Conservation (phyloP, 257 asterid species). For the Craterostigma plantagineum region DNA sequence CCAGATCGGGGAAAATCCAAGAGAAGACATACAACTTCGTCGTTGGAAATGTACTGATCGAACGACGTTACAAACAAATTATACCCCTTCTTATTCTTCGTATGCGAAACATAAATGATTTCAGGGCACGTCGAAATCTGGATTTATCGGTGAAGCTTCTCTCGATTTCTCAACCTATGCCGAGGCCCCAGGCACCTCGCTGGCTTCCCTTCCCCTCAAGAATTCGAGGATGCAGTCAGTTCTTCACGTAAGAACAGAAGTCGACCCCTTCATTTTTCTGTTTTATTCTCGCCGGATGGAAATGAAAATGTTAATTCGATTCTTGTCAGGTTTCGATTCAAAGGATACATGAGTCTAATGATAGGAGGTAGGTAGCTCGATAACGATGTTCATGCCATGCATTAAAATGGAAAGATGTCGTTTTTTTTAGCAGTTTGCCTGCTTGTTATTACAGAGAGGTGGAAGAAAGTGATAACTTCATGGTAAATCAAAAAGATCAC, state of each 20-base stretch:
- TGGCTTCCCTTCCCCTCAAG: constrained; percentile 72
- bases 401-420: no score
- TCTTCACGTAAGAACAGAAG: constrained; percentile 47
- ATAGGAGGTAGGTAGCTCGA: no score
- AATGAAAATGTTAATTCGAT: constrained; percentile 1
- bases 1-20: constrained; percentile 71
- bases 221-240: constrained; percentile 51
- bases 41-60: constrained; percentile 54
- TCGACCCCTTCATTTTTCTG: neutral
- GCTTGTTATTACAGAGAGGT: constrained; percentile 43
- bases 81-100: constrained; percentile 16
- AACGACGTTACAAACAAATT: constrained; percentile 7
- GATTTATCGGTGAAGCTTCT: constrained; percentile 73
- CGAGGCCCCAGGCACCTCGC: constrained; percentile 46
- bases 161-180: constrained; percentile 70
- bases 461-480: constrained; percentile 42
- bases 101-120: no score
- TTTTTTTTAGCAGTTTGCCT: no score
- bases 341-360: constrained; percentile 36
- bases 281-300: constrained; percentile 1
- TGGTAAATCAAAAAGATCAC: constrained; percentile 34
- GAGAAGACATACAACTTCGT: constrained; percentile 75
- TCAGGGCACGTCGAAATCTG: constrained; percentile 18
- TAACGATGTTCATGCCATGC: no score
- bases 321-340: constrained; percentile 65